Percentiles rank a stretch among this genome's conserved stretches.
phyloP scores from a whole-genome alignment of 495 filamentous ascomycete genomes.

The Tuber melanosporum region DNA sequence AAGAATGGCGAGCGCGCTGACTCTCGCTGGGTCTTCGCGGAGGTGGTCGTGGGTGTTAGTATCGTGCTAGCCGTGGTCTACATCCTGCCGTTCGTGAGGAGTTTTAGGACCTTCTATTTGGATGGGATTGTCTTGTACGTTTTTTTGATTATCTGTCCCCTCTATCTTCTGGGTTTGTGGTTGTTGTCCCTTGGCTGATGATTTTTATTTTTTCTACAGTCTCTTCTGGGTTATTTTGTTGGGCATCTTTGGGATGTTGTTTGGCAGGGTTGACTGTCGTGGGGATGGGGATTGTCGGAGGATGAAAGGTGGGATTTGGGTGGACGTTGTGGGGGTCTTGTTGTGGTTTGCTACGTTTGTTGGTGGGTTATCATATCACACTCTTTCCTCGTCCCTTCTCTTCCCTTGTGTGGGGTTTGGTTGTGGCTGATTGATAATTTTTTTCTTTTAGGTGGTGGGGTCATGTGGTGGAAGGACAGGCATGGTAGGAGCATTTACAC shows the following conservation, averaged over 20 bases:
- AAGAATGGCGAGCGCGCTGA: constrained; percentile 44
- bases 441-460: constrained; percentile 19
- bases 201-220: neutral
- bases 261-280: constrained; percentile 50
- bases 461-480: constrained; percentile 33
- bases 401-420: neutral
- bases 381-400: neutral
- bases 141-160: neutral
- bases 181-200: no score
- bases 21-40: constrained; percentile 57
- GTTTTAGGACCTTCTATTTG: constrained; percentile 50
- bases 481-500: constrained; percentile 26
- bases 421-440: neutral
- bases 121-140: constrained; percentile 51
- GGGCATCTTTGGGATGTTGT: constrained; percentile 60
- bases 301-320: constrained; percentile 64
- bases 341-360: constrained; percentile 52
- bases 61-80: constrained; percentile 48
- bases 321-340: constrained; percentile 58
- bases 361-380: constrained; percentile 21
- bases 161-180: neutral
- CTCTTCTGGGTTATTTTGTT: constrained; percentile 60
- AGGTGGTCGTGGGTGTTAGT: constrained; percentile 48
- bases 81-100: constrained; percentile 48
- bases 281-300: constrained; percentile 46